A percentile compares a stretch with the other conserved stretches of the same genome.
Evolutionary conservation across 78 protist genomes (phyloP).

Genomic region (Planoprotostelium fungivorum): DNA sequence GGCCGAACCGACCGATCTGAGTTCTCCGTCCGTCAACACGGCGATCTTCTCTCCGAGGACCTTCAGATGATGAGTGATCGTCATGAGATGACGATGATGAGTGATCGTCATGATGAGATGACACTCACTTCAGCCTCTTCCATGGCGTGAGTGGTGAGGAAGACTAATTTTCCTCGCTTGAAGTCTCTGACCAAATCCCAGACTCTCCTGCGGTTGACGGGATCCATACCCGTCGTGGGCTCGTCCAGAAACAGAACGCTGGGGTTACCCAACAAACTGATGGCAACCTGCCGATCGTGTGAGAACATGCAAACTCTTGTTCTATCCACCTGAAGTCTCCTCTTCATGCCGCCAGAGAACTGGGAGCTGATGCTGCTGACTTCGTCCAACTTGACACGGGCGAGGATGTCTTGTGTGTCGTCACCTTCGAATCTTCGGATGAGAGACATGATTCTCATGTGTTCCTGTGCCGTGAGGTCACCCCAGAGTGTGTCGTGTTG

Average conservation of each 20-base stretch:
- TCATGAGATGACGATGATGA: conserved; percentile 2
- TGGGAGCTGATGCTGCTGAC: neutral
- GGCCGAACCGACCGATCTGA: conserved; percentile 56
- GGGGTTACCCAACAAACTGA: conserved; percentile 70
- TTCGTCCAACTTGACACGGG: neutral
- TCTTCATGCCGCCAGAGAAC: conserved; percentile 75
- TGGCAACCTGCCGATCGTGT: too few species aligned
- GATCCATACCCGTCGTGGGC: conserved; percentile 54
- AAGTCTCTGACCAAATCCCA: conserved; percentile 71
- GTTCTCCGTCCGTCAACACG: neutral
- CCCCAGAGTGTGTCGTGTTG: conserved; percentile 44
- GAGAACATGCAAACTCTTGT: too few species aligned
- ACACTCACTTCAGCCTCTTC: conserved; percentile 27
- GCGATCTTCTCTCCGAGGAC: neutral
- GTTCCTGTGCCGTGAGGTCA: conserved; percentile 47
- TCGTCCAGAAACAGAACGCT: conserved; percentile 38
- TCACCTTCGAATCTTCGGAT: neutral
- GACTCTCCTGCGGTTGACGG: conserved; percentile 48
- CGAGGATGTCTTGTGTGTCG: neutral
- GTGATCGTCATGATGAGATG: neutral
- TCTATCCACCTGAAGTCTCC: conserved; percentile 69
- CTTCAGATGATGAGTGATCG: neutral
- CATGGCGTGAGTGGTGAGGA: conserved; percentile 90
- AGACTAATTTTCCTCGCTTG: conserved; percentile 30
- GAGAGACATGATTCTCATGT: conserved; percentile 11